Percentiles rank a stretch among this genome's conserved stretches.
These are phyloP conservation scores for Nakazawaea sp. DNA, from an alignment of 805 yeast species.

Conservation along the genomic window DNA sequence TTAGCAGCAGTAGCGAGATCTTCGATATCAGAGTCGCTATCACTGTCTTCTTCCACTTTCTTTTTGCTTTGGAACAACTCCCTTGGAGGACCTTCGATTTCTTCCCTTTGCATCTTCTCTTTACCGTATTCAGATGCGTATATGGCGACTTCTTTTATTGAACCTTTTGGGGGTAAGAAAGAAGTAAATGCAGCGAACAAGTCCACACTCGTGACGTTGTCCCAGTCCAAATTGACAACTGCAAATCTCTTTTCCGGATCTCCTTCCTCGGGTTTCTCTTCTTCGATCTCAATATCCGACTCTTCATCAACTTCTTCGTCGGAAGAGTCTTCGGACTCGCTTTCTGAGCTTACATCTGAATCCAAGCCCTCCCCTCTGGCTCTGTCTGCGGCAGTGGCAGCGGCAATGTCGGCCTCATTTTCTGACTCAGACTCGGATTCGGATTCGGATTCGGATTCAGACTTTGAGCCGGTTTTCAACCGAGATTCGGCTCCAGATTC, in stretches of 20 bases:
- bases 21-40: constrained; percentile 34
- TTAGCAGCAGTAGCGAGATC: constrained; percentile 56
- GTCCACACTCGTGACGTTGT: constrained; percentile 81
- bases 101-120: constrained; percentile 85
- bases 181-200: constrained; percentile 83
- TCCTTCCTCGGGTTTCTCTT: constrained; percentile 68
- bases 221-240: constrained; percentile 97
- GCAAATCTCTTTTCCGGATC: constrained; percentile 82
- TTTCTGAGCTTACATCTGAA: constrained; percentile 30
- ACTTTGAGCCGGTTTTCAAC: constrained; percentile 14
- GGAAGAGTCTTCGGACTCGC: constrained; percentile 34
- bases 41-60: constrained; percentile 27
- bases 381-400: constrained; percentile 31
- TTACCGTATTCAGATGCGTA: constrained; percentile 93
- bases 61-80: constrained; percentile 58
- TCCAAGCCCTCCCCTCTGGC: constrained; percentile 64
- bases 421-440: constrained; percentile 17
- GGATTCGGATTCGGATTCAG: constrained; percentile 11
- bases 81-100: constrained; percentile 85
- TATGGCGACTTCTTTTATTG: constrained; percentile 59
- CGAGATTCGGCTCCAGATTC: constrained; percentile 14
- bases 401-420: constrained; percentile 13
- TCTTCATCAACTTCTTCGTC: constrained; percentile 24
- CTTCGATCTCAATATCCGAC: constrained; percentile 49
- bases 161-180: constrained; percentile 74